Evolutionary conservation across 2,329 filamentous ascomycete species (phyloP), one percentile per base, ranked within the genome.

Genomic region (Phoma sp.): DNA sequence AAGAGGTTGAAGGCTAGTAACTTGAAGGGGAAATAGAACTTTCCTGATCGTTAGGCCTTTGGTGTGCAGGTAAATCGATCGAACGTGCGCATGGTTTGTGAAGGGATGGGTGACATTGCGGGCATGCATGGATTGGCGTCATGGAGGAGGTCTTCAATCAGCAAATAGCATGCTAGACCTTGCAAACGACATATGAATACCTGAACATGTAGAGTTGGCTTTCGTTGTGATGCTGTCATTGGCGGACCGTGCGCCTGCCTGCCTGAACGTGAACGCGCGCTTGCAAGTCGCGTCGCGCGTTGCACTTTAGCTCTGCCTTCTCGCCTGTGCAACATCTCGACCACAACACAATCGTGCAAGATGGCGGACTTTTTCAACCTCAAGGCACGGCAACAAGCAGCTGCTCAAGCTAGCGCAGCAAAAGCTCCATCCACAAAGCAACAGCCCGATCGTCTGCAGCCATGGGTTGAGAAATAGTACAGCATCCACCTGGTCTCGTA

Each of bases 391-490:
- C 84, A 86, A 59, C 81, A 82, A 33, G 83, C 92, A 71, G 90
- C 89, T 47, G 90, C 87, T 10, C 87, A 90, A n/a, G 83, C 81
- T 1, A 89, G 85, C 74, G 86, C 88, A 37, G 83, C 83, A 47
- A 96, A 93, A 76, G 76, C 81, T 48, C 83, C 87, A 61, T 83
- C 79, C 26, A 76, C 80, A 53, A 83, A 81, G 69, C 88, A 85
- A 71, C 86, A 90, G 55, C 81, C 81, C 25, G 83, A 83, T 63
- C 84, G 84, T 69, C 81, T 87, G 64, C 93, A 97, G 71, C 95
- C 95, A 68, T 99, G 95, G 95, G 93, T 98, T 47, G 95, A 98
- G 81, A 98, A 98, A 90, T 98, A 97, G 93, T 96, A 81, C 51
- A 73, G 40, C 59, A 23, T 30, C 32, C 14, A 14, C 26, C 20